Evolutionary conservation across 805 yeast species (phyloP), one percentile per base, ranked within the genome.

Genomic region (Candida chilensis): DNA sequence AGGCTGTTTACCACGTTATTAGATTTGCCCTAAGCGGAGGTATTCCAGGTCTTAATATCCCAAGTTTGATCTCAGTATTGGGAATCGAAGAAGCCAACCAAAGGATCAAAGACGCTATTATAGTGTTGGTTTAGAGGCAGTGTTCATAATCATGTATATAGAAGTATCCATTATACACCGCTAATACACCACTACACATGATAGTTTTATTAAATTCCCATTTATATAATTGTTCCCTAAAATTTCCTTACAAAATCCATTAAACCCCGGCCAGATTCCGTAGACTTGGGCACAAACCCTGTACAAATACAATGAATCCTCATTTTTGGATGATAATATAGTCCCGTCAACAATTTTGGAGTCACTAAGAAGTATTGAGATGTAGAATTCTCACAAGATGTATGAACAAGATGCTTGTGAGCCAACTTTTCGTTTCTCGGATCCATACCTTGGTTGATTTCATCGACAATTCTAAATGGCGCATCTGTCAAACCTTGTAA

Each of bases 401-500:
- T 77, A 32, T 81, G 76, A 1, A 90, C 95, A 67, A 92, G 77
- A 37, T 84, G 73, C 37, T 73, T 71, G 49, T 90, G 96, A 3
- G 92, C 88, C 57, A 74, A 66, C 37, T 88, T 72, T 53, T 92
- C 98, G 47, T 92, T 92, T 36, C 73, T 73, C 9, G 94, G 82
- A 57, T 92, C 99, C 97, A 92, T 88, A 41, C 98, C 99, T 58
- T 92, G 99, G 50, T 92, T 92, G 38, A 92, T 94, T 61, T 92
- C 99, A 56, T 92, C 99, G 5, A 92, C 96, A 3, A 90, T 88
- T 47, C 97, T 65, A 47, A 92, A 86, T 7, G 98, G 97, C 0
- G 96, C 85, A 17, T 71, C 69, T 0, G 96, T 78, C 34, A 82
- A 65, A 8, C 87, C 90, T 57, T 92, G 99, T 38, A 92, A 61